Evolutionary conservation across 257 asterid species (phyloP), one percentile per base, ranked within the genome.

Genomic region (Anisodus acutangulus): DNA sequence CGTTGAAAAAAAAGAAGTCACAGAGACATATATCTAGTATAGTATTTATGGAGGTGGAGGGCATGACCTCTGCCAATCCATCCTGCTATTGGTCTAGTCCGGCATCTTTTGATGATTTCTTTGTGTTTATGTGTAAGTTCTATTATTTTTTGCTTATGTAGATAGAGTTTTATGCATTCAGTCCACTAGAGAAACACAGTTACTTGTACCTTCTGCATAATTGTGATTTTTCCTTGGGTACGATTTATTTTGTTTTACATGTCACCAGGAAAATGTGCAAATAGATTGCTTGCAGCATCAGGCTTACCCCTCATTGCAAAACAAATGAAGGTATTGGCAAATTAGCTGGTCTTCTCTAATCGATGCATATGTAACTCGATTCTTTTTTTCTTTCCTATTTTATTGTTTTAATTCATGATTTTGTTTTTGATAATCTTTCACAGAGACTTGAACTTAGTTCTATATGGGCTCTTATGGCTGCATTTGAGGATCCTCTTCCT

Each of bases 391-490:
- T n/a, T 79, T 79, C 45, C 49, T 41, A 17, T 82, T 57, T 71
- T 82, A 49, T 3, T 64, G 22, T 22, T 51, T 58, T 13, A 39
- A 55, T 55, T 86, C 81, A 80, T 80, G 71, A 41, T 63, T 85
- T 85, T 83, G 53, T 35, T 15, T 71, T 66, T 83, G 57, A 39
- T 87, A 78, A 47, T 64, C 60, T 81, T 72, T 49, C 84, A 39
- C 92, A 95, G 99, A 92, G 91, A 86, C 97, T 96, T 16, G 90
- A 91, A 71, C 93, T 96, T 89, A 93, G 95, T 91, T 90, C 98
- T 76, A 92, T 96, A 90, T 96, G 99, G 99, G 98, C 95, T 81
- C 97, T 94, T 83, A 84, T 94, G 86, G 97, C 97, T n/a, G 98
- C 99, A 83, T 96, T 94, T 85, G 92, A 91, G 88, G 97, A 94